Base-by-base conservation (phyloP, 1,139 yeast species). In the Taphrina deformans region DNA sequence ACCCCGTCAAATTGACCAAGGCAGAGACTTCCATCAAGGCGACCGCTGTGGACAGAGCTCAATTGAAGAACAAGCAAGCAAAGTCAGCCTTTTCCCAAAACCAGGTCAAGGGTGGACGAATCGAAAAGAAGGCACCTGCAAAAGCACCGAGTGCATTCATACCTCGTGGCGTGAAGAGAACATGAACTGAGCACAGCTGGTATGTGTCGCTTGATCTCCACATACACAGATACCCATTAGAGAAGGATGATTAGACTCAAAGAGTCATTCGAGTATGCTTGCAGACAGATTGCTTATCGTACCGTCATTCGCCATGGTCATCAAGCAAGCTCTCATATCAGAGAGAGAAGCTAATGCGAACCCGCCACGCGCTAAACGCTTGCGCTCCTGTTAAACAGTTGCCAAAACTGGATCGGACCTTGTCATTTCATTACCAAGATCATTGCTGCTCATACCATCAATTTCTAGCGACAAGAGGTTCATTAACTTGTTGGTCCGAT, bases 1-100 rank as follows among this genome's bases (percentile, higher is more conserved):
- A 85, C 69, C 95, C 95, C 0, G 85, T 88, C 38, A 87, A 83
- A 69, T 76, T 88, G 73, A 85, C 85, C 73, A 79, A 86, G 67
- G 92, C 93, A 12, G 55, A 59, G 51, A 60, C 61, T 5, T 58
- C 62, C 38, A 60, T 65, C 35, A 65, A 52, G 50, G 65, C 67
- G 14, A 62, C 61, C 33, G 55, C 65, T 26, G 62, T 65, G 24
- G 62, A 65, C 31, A 40, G 46, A 23, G 35, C 53, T 18, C 56
- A 50, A 27, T 35, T 64, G 35, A 64, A 58, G 55, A 63, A 50
- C 46, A 56, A 50, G 31, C 58, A 58, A 41, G 59, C 62, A 26
- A 50, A 64, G 45, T 62, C 62, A 12, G 59, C 51, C 45, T 46
- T 46, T 41, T 27, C 62, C 1, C 63, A 52, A 26, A 55, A 58